Percentiles rank a stretch among this genome's conserved stretches.
These are phyloP conservation scores for Allium sativum DNA, from an alignment of 106 monocot genomes.

Conservation along the genomic window DNA sequence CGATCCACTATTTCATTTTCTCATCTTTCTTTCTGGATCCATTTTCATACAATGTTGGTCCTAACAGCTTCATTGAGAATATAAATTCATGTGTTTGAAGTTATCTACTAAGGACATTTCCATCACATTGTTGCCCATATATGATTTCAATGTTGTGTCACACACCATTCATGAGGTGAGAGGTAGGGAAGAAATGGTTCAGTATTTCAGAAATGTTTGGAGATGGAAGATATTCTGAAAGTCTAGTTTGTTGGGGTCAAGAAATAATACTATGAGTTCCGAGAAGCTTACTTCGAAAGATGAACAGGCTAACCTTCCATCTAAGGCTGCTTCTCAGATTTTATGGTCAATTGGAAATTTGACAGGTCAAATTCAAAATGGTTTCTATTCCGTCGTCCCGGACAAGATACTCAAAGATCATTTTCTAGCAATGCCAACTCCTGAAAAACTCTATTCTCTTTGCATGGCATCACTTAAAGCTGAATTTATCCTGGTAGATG, in stretches of 20 bases:
- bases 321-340: slow-evolving; percentile 51
- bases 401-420: slow-evolving; percentile 76
- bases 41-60: too few species aligned
- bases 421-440: slow-evolving; percentile 62
- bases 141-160: not conserved
- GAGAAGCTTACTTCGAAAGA: slow-evolving; percentile 12
- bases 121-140: not conserved
- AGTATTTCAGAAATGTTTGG: slow-evolving; percentile 15
- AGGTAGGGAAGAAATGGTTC: slow-evolving; percentile 5
- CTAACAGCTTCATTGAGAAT: too few species aligned
- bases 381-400: slow-evolving; percentile 75
- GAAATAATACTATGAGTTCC: slow-evolving; percentile 19
- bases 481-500: slow-evolving; percentile 79
- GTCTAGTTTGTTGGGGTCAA: slow-evolving; percentile 36
- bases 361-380: slow-evolving; percentile 58
- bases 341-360: slow-evolving; percentile 66
- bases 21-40: too few species aligned
- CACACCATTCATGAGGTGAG: slow-evolving; percentile 8
- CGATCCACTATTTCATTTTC: too few species aligned
- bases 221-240: slow-evolving; percentile 50
- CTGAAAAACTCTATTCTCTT: slow-evolving; percentile 50
- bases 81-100: not conserved
- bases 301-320: slow-evolving; percentile 16
- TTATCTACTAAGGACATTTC: not conserved
- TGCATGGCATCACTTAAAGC: slow-evolving; percentile 44